Base-by-base conservation (phyloP, 257 asterid genomes). In the Solanum peruvianum region DNA sequence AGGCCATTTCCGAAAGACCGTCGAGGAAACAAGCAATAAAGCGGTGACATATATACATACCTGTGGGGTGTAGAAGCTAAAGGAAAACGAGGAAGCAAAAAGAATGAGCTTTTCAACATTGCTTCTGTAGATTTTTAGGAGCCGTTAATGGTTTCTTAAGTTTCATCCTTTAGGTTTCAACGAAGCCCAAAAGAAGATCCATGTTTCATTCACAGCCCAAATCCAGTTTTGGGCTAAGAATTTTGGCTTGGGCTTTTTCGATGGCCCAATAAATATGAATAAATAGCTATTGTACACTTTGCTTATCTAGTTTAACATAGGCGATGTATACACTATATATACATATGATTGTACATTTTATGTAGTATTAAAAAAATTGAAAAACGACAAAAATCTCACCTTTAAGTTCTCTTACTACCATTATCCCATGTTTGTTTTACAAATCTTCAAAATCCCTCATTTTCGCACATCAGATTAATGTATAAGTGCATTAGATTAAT, bases 101-200 rank as follows among this genome's bases (percentile, higher is more conserved):
- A 70, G 67, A 80, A 86, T 20, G 91, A 85, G 89, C 87, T 89
- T 88, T 90, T 90, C 25, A 91, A 87, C 97, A 93, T 92, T 78
- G 91, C 87, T 84, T 62, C 11, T 7, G 62, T 52, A 44, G 35
- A 76, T 42, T 42, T 76, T 42, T 76, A 41, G 37, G 83, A 76
- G n/a, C 4, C 37, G 25, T 77, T 44, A 77, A 69, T 77, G 35
- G 58, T 41, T 41, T 39, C 12, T 37, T 11, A 11, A n/a, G 33
- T 76, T 76, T 42, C 21, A 7, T 13, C 10, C 29, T 62, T n/a
- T 42, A 76, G 60, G 83, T 76, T 42, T 42, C 83, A 42, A 42
- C 25, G 60, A 76, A 76, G 83, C 83, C 83, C 60, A 76, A 76
- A 76, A 23, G 20, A 13, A 41, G 56, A 39, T 75, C 20, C 82